These are phyloP conservation scores for Talaromyces pinophilus DNA, from an alignment of 2,329 filamentous ascomycete genomes.

Conservation along the genomic window DNA sequence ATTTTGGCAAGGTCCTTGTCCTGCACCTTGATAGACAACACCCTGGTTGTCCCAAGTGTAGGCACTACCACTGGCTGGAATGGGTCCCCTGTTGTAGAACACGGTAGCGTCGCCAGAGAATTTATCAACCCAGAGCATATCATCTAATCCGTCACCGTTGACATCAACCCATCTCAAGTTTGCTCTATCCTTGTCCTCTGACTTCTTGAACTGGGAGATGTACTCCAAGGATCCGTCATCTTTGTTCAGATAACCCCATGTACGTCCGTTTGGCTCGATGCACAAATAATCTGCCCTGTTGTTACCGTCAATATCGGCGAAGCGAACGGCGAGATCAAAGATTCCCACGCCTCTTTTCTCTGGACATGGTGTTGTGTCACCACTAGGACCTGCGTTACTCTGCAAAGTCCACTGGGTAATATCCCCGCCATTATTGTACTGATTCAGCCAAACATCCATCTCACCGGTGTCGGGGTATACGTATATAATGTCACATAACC, in stretches of 20 bases:
- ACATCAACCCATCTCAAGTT: slow-evolving; percentile 44
- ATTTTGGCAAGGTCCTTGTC: neutral
- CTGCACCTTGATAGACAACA: neutral
- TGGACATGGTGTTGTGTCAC: neutral
- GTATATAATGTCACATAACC: slow-evolving; percentile 36
- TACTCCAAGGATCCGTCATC: slow-evolving; percentile 17
- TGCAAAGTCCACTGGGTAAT: neutral
- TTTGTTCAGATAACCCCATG: slow-evolving; percentile 31
- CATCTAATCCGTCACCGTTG: slow-evolving; percentile 30
- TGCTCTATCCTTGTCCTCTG: slow-evolving; percentile 37
- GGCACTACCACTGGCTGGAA: neutral
- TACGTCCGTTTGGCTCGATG: slow-evolving; percentile 27
- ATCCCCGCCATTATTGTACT: neutral
- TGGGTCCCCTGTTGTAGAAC: neutral
- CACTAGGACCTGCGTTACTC: slow-evolving; percentile 5
- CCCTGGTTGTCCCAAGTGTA: slow-evolving; percentile 1
- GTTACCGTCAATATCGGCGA: slow-evolving; percentile 26
- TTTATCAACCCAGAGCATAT: neutral
- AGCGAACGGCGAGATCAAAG: slow-evolving; percentile 7
- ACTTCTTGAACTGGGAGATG: slow-evolving; percentile 35
- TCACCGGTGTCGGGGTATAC: slow-evolving; percentile 29
- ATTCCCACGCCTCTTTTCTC: slow-evolving; percentile 11
- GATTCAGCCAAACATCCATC: slow-evolving; percentile 15
- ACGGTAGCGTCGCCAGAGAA: neutral
- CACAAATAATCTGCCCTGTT: neutral